These are phyloP conservation scores for Collybia sordida DNA, from an alignment of 768 basidiomycete species.

Conservation along the genomic window DNA sequence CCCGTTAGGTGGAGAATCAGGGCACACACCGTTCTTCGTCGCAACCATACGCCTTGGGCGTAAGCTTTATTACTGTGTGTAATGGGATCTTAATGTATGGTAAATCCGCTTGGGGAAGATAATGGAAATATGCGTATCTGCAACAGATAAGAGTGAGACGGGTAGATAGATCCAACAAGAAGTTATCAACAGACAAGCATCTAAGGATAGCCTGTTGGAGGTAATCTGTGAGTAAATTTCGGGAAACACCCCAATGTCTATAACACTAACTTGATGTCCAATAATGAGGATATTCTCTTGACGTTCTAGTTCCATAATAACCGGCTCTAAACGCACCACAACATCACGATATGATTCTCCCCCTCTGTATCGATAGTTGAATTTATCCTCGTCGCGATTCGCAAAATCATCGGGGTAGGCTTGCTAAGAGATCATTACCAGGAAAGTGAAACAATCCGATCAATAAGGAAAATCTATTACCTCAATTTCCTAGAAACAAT, in stretches of 20 bases:
- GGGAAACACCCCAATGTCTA: slow-evolving; percentile 1
- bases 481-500: slow-evolving; percentile 73
- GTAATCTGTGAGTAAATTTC: neutral
- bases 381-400: slow-evolving; percentile 98
- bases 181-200: slow-evolving; percentile 54
- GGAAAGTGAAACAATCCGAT: neutral
- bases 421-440: slow-evolving; percentile 46
- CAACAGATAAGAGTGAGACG: neutral
- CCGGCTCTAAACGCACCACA: slow-evolving; percentile 90
- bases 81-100: slow-evolving; percentile 98
- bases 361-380: slow-evolving; percentile 96
- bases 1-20: neutral
- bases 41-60: slow-evolving; percentile 97
- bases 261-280: slow-evolving; percentile 75
- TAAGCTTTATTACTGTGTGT: slow-evolving; percentile 98
- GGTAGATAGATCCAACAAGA: slow-evolving; percentile 11
- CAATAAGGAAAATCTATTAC: slow-evolving; percentile 35
- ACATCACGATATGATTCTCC: slow-evolving; percentile 99
- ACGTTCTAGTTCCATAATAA: slow-evolving; percentile 98
- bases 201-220: slow-evolving; percentile 66
- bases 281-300: slow-evolving; percentile 97
- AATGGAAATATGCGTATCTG: slow-evolving; percentile 97
- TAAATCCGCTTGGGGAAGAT: slow-evolving; percentile 87
- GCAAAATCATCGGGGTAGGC: slow-evolving; percentile 98
- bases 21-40: slow-evolving; percentile 87